phyloP scores from a whole-genome alignment of 257 asterid genomes.

The Solanum corneliomulleri region DNA sequence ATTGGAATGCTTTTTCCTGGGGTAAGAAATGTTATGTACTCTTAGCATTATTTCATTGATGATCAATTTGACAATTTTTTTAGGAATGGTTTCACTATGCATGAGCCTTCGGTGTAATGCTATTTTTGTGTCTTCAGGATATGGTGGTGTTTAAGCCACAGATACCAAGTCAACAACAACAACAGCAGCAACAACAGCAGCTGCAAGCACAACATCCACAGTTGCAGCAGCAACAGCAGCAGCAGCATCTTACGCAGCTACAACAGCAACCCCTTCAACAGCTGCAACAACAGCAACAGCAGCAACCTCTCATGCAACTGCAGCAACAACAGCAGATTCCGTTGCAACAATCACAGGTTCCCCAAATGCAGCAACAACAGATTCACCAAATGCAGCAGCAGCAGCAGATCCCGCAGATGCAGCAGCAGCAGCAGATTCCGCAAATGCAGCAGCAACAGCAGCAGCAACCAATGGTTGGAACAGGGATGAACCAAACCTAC shows the following conservation, averaged over 20 bases:
- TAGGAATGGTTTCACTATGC: neutral
- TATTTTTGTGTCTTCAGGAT: conserved; percentile 36
- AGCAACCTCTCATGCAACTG: conserved; percentile 8
- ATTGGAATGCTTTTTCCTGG: conserved; percentile 99
- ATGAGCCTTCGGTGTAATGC: neutral
- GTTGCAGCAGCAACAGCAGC: conserved; percentile 18
- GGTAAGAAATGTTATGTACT: conserved; percentile 27
- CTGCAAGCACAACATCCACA: conserved; percentile 13
- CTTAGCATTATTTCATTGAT: neutral
- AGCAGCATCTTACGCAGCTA: conserved; percentile 15
- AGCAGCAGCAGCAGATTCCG: neutral
- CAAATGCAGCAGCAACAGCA: neutral
- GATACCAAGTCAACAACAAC: conserved; percentile 54
- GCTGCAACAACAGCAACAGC: conserved; percentile 9
- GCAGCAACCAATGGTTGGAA: conserved; percentile 37
- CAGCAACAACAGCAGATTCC: conserved; percentile 19
- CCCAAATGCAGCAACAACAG: conserved; percentile 13
- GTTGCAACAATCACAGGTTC: conserved; percentile 32
- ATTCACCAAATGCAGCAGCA: conserved; percentile 13
- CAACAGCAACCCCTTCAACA: neutral
- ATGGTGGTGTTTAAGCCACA: conserved; percentile 98
- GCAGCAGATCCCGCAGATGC: conserved; percentile 7
- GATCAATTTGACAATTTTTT: neutral
- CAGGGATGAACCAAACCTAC: conserved; percentile 48
- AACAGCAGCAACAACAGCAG: conserved; percentile 31